Conservation (phyloP, 1,139 yeast species). For the Hemisphaericaspora subhashii region DNA sequence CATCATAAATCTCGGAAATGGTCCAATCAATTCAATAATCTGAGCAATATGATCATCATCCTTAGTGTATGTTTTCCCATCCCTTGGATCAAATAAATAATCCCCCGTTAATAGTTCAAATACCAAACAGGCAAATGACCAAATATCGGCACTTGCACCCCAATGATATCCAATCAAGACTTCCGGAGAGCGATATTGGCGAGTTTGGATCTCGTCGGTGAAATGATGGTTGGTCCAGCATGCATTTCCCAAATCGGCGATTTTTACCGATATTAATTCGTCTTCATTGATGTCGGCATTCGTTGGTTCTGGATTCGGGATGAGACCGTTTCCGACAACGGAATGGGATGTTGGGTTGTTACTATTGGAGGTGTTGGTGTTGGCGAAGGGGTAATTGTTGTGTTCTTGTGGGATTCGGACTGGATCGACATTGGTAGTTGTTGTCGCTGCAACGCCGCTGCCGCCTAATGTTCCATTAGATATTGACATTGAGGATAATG, state of each 20-base stretch:
- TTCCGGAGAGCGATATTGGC: conserved; percentile 51
- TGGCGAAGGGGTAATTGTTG: background rate
- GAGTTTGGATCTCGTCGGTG: conserved; percentile 51
- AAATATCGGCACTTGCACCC: conserved; percentile 51
- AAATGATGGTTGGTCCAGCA: conserved; percentile 52
- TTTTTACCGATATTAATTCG: conserved; percentile 48
- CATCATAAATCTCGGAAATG: conserved; percentile 43
- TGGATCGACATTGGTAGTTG: conserved; percentile 26
- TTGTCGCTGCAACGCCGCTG: conserved; percentile 15
- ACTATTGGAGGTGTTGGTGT: conserved; percentile 1
- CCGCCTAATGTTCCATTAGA: conserved; percentile 19
- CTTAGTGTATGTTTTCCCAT: conserved; percentile 46
- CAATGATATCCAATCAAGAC: conserved; percentile 49
- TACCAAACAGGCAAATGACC: conserved; percentile 50
- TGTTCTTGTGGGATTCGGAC: conserved; percentile 22
- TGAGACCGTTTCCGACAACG: conserved; percentile 1
- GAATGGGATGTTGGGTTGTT: background rate
- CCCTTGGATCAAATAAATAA: conserved; percentile 48
- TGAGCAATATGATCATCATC: conserved; percentile 55
- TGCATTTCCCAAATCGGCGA: conserved; percentile 53
- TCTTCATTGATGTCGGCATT: conserved; percentile 39
- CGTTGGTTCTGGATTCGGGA: conserved; percentile 9
- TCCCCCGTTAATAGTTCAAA: conserved; percentile 52
- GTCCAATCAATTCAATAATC: conserved; percentile 46
- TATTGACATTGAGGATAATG: conserved; percentile 45